Conservation (phyloP, 306 rosid genomes). For the Myrica gale region DNA sequence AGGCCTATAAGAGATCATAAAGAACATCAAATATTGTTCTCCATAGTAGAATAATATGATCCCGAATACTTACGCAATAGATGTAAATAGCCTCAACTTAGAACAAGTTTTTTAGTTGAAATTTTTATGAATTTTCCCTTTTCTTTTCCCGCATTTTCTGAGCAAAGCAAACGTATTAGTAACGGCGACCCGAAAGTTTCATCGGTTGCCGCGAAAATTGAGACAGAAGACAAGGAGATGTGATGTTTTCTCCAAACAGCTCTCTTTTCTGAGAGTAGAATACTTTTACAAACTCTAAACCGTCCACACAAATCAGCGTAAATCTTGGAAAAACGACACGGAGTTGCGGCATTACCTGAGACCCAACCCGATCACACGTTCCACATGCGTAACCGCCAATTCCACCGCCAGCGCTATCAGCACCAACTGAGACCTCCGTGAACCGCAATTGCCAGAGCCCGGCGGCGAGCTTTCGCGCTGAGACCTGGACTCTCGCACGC, state of each 20-base stretch:
- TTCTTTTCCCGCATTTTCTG: not conserved
- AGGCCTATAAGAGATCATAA: not conserved
- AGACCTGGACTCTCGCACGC: conserved; percentile 25
- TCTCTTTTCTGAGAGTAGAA: not conserved
- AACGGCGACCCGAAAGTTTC: not conserved
- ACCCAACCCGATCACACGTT: not conserved
- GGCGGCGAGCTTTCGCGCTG: conserved; percentile 67
- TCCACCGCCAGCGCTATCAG: not conserved
- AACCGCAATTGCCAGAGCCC: conserved; percentile 50
- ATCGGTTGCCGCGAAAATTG: not conserved
- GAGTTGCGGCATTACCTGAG: conserved; percentile 30
- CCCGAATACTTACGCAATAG: not conserved
- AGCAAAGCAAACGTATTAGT: not conserved
- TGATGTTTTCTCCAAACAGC: not conserved
- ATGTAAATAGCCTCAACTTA: not conserved
- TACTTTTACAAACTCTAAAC: not conserved
- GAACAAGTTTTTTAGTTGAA: not conserved
- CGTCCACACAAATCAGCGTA: not conserved
- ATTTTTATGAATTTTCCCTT: not conserved
- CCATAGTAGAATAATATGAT: no score
- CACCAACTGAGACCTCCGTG: conserved; percentile 25
- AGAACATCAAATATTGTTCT: not conserved
- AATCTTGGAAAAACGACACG: not conserved
- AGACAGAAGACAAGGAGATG: not conserved
- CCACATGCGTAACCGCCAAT: conserved; percentile 3